Evolutionary conservation across 306 rosid genomes (phyloP).

Genomic region (Hylodesmum podocarpum): DNA sequence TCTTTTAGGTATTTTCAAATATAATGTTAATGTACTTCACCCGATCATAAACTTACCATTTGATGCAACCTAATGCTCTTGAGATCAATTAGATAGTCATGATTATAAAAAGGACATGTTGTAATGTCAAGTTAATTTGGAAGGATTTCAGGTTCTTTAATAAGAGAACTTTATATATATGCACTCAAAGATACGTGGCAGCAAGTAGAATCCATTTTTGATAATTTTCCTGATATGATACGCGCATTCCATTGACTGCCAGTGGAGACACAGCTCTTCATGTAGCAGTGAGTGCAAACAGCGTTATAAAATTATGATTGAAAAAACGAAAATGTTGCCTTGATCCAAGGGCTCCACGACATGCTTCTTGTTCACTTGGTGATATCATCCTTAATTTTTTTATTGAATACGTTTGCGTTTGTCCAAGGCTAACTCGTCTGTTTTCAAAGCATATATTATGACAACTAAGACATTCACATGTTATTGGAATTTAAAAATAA

Average conservation of each 20-base stretch:
- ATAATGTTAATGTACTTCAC: no score
- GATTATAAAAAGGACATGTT: not conserved
- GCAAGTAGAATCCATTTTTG: not conserved
- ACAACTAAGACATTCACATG: no score
- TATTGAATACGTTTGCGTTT: no score
- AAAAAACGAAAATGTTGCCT: not conserved
- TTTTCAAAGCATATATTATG: no score
- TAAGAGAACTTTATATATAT: not conserved
- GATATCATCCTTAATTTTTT: no score
- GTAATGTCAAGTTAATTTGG: not conserved
- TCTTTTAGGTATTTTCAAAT: not conserved
- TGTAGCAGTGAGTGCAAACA: not conserved
- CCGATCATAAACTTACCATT: no score
- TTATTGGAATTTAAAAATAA: no score
- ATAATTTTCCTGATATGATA: not conserved
- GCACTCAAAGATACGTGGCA: not conserved
- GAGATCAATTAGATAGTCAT: no score
- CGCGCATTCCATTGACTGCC: not conserved
- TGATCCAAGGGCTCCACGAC: not conserved
- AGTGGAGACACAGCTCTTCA: slow-evolving; percentile 11
- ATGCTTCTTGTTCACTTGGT: slow-evolving; percentile 14
- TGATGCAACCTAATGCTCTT: no score
- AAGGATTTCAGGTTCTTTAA: not conserved
- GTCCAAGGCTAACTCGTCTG: no score
- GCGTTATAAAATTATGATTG: not conserved